phyloP scores from a whole-genome alignment of 1,284 basidiomycete species.

The Rugosomyces carneus region DNA sequence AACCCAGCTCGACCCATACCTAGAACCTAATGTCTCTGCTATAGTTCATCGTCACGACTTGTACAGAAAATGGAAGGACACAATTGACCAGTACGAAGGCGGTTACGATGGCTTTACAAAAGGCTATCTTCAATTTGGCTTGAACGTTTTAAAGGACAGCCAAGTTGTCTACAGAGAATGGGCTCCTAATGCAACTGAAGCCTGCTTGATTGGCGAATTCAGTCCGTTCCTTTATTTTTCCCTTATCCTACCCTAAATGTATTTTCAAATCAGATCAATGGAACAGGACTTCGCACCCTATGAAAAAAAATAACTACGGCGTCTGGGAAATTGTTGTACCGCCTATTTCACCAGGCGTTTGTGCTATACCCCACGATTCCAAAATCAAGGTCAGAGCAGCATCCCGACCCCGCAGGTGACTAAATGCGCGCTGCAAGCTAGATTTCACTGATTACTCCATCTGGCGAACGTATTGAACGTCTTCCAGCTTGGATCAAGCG shows the following conservation, averaged over 20 bases:
- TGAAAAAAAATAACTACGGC: constrained; percentile 86
- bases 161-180: constrained; percentile 88
- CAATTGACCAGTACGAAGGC: constrained; percentile 73
- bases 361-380: constrained; percentile 89
- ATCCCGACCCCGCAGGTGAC: not conserved
- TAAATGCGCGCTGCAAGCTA: constrained; percentile 23
- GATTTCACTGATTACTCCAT: constrained; percentile 82
- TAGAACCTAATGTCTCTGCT: constrained; percentile 68
- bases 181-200: constrained; percentile 87
- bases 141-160: constrained; percentile 67
- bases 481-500: constrained; percentile 92
- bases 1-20: constrained; percentile 62
- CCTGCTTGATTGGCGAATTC: constrained; percentile 91
- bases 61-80: constrained; percentile 72
- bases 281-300: constrained; percentile 78
- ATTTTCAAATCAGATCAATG: constrained; percentile 64
- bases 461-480: constrained; percentile 81
- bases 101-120: constrained; percentile 87
- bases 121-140: constrained; percentile 83
- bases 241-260: constrained; percentile 7
- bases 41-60: constrained; percentile 68
- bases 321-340: constrained; percentile 88
- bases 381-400: constrained; percentile 73
- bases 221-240: constrained; percentile 51
- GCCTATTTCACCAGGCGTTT: constrained; percentile 61